Percentiles rank a stretch among this genome's conserved stretches.
Conservation (phyloP, 2,329 filamentous ascomycete species). For the Aspergillus sp. region DNA sequence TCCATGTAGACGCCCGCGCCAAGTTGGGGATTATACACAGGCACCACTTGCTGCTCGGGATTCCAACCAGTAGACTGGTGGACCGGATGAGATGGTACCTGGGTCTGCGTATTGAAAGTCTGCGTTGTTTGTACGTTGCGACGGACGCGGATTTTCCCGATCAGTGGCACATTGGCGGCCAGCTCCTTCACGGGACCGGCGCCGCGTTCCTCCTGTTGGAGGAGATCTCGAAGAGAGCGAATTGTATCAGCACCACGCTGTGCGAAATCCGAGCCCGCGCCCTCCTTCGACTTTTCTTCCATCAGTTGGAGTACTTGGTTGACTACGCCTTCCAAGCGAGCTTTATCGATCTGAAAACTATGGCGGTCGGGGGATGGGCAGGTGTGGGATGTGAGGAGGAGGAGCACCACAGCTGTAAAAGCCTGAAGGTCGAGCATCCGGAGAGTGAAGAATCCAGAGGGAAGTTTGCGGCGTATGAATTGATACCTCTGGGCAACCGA, state of each 20-base stretch:
- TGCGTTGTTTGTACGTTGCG: constrained; percentile 12
- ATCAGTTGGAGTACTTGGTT: constrained; percentile 17
- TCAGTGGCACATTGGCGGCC: constrained; percentile 23
- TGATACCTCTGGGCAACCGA: constrained; percentile 19
- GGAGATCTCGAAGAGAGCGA: constrained; percentile 16
- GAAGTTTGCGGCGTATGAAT: constrained; percentile 19
- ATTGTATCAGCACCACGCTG: constrained; percentile 15
- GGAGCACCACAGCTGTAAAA: constrained; percentile 20
- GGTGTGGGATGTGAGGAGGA: constrained; percentile 21
- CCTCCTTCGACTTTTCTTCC: constrained; percentile 14
- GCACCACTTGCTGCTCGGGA: background rate
- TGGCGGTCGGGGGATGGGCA: constrained; percentile 10
- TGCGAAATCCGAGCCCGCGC: constrained; percentile 15
- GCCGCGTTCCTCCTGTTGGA: constrained; percentile 15
- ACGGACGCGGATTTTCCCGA: constrained; percentile 25
- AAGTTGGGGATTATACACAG: background rate
- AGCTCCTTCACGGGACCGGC: constrained; percentile 6
- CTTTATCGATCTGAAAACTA: constrained; percentile 16
- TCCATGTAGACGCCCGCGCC: background rate
- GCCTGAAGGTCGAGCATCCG: constrained; percentile 24
- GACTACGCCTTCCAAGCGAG: constrained; percentile 12
- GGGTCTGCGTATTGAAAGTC: background rate
- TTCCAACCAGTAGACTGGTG: background rate
- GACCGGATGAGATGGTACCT: background rate
- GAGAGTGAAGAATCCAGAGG: constrained; percentile 20